phyloP scores from a whole-genome alignment of 352 stramenopile genomes.

The Globisporangium mamillatum region DNA sequence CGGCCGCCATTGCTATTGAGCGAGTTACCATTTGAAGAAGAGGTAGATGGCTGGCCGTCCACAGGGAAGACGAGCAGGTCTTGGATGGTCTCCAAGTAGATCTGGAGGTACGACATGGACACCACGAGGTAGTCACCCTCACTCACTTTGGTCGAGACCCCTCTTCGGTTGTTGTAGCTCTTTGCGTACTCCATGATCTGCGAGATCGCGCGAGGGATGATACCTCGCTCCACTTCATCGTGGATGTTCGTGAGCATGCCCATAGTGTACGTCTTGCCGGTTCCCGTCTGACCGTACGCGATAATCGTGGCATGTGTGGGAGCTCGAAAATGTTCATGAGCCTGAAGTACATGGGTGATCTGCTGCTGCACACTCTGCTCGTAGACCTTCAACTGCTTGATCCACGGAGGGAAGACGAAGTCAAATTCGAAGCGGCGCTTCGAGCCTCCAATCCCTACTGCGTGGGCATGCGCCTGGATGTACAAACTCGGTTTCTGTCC shows the following conservation, averaged over 20 bases:
- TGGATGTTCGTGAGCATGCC: conserved; percentile 48
- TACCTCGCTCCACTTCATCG: conserved; percentile 33
- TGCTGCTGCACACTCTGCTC: conserved; percentile 31
- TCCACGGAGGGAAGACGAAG: conserved; percentile 50
- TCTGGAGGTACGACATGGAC: conserved; percentile 66
- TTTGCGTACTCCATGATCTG: conserved; percentile 44
- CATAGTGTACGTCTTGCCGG: conserved; percentile 79
- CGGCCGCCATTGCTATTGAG: background rate
- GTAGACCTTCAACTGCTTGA: conserved; percentile 54
- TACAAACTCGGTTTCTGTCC: conserved; percentile 19
- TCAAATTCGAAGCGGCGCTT: conserved; percentile 67
- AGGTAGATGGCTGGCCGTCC: background rate
- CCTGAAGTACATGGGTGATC: conserved; percentile 40
- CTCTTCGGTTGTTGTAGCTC: conserved; percentile 16
- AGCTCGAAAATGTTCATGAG: conserved; percentile 14
- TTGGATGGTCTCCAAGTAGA: conserved; percentile 76
- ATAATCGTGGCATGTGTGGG: conserved; percentile 48
- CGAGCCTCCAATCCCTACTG: background rate
- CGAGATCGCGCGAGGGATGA: conserved; percentile 61
- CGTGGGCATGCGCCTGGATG: conserved; percentile 21
- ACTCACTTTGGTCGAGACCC: background rate
- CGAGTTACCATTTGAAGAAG: background rate
- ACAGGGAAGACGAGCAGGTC: conserved; percentile 42
- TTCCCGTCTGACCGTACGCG: conserved; percentile 73
- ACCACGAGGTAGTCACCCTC: conserved; percentile 15